Percentiles rank a stretch among this genome's conserved stretches.
These are phyloP conservation scores for Dryas alaskensis DNA, from an alignment of 306 rosid genomes.

Conservation along the genomic window DNA sequence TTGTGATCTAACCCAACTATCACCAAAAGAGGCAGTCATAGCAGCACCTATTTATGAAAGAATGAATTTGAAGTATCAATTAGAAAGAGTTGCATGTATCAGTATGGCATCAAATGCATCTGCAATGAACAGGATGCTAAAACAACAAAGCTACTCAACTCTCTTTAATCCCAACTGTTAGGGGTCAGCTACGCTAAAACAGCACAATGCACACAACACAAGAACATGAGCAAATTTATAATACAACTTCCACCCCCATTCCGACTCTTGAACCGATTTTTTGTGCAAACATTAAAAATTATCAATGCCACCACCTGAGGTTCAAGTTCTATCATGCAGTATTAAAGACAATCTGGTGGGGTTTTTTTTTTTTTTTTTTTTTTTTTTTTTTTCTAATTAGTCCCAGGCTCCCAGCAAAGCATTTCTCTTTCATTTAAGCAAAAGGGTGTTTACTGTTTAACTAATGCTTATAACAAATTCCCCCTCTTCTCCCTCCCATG, in stretches of 20 bases:
- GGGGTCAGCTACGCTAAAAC: background rate
- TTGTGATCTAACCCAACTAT: slow-evolving; percentile 41
- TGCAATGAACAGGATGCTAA: background rate
- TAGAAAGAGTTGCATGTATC: slow-evolving; percentile 1
- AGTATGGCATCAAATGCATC: background rate
- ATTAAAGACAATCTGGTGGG: background rate
- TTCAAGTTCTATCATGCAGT: background rate
- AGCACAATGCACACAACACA: background rate
- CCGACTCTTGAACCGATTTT: background rate
- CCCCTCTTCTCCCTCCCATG: background rate
- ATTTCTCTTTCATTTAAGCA: background rate
- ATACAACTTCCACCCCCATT: background rate
- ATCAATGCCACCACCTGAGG: background rate
- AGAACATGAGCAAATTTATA: background rate
- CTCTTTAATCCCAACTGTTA: background rate
- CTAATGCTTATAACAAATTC: background rate
- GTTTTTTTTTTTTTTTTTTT: background rate
- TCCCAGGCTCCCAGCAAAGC: background rate
- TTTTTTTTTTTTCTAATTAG: background rate
- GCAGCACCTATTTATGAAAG: slow-evolving; percentile 57
- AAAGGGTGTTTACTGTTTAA: background rate
- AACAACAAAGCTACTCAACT: background rate
- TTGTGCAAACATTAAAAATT: background rate
- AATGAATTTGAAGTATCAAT: slow-evolving; percentile 24
- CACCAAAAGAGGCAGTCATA: slow-evolving; percentile 53